Evolutionary conservation across 192 early-diverging fungal species (phyloP).

Genomic region (Umbelopsis sp.): DNA sequence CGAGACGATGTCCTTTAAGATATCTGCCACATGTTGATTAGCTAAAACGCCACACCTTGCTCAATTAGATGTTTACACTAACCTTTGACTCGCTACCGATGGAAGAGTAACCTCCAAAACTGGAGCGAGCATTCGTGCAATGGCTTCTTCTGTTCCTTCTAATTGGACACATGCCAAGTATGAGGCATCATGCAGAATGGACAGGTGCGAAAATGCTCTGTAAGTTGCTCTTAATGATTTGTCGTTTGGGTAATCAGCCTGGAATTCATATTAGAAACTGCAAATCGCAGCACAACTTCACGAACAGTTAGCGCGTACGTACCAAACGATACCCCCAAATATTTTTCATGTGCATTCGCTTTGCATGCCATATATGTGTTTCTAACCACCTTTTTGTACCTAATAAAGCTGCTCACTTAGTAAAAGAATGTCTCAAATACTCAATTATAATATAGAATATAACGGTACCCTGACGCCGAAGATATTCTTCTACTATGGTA

Average conservation of each 20-base stretch:
- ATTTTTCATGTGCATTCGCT: slow-evolving; percentile 93
- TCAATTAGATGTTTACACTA: neutral
- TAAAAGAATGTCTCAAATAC: neutral
- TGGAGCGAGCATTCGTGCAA: slow-evolving; percentile 53
- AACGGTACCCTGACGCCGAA: slow-evolving; percentile 44
- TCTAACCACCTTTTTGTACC: slow-evolving; percentile 85
- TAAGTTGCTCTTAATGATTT: slow-evolving; percentile 79
- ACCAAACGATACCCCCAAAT: slow-evolving; percentile 82
- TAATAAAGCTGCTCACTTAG: neutral
- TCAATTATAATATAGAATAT: neutral
- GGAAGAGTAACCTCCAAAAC: slow-evolving; percentile 66
- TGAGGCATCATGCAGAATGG: slow-evolving; percentile 85
- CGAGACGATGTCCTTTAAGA: slow-evolving; percentile 61
- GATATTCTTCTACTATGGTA: slow-evolving; percentile 52
- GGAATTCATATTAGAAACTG: neutral
- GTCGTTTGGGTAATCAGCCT: slow-evolving; percentile 85
- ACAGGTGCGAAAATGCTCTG: slow-evolving; percentile 73
- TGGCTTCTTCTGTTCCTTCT: slow-evolving; percentile 50
- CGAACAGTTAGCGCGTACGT: slow-evolving; percentile 23
- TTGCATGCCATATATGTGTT: slow-evolving; percentile 98
- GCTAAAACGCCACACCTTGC: neutral
- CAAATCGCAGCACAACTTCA: slow-evolving; percentile 25
- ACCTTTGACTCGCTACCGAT: slow-evolving; percentile 44
- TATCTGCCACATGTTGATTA: slow-evolving; percentile 46
- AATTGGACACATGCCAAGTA: slow-evolving; percentile 78